Base-by-base conservation (phyloP, 495 filamentous ascomycete species). In the Tuber borchii region DNA sequence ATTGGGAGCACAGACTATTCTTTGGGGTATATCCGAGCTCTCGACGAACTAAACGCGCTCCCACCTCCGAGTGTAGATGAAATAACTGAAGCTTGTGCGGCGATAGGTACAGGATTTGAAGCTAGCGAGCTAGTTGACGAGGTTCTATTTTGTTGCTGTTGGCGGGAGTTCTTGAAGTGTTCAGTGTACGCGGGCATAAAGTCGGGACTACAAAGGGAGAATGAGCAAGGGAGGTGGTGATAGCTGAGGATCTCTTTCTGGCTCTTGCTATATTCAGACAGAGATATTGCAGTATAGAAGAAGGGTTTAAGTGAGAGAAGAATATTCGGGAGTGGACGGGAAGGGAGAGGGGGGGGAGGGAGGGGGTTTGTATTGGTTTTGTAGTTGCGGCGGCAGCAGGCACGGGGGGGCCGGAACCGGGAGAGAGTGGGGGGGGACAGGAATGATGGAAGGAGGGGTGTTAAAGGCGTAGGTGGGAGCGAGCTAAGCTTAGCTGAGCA, bases 121-220 rank as follows among this genome's bases (percentile, higher is more conserved):
- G 79, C 34, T 56, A 79, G 46, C 22, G 80, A 45, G 65, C 73
- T 72, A 73, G 71, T 45, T 44, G 80, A 82, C 48, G 79, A 71
- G 70, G 73, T n/a, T 46, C 51, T 69, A 71, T 65, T 65, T 34
- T 65, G 56, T 76, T 76, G 71, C 80, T 79, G 51, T 82, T 82
- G 80, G 72, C 80, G 80, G 74, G 80, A 69, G 77, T 82, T 82
- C 71, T 78, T 82, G 70, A 73, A 82, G 74, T 82, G 80, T 17
- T 81, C 79, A 72, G 71, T 76, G 74, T 76, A 81, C 78, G 72
- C 79, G 80, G 79, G 80, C 80, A 82, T 82, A 79, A 75, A 79
- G 78, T 79, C 78, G 75, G 74, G 78, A 73, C 73, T 79, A 34
- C 17, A 16, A 14, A 19, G 56, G 12, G 16, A 65, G 70, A 43